These are phyloP conservation scores for Aspergillus sp. DNA, from an alignment of 2,329 filamentous ascomycete species.

Conservation along the genomic window DNA sequence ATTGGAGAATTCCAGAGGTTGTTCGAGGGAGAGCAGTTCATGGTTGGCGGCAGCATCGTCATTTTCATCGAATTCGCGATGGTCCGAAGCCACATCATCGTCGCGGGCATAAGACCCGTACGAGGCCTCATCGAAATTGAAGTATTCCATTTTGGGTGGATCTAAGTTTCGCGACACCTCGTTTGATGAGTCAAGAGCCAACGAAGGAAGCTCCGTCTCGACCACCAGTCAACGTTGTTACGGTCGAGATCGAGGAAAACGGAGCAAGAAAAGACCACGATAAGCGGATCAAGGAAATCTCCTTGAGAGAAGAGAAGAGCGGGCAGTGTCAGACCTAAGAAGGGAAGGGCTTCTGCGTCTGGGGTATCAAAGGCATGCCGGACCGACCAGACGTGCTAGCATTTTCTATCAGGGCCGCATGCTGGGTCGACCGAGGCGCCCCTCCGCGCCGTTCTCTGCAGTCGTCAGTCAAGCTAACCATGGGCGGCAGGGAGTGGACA, in stretches of 20 bases:
- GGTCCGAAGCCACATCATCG: constrained; percentile 40
- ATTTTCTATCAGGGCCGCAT: constrained; percentile 18
- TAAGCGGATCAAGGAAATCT: constrained; percentile 1
- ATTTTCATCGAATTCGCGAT: constrained; percentile 35
- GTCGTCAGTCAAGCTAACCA: constrained; percentile 10
- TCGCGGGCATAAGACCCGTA: constrained; percentile 34
- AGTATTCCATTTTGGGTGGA: constrained; percentile 43
- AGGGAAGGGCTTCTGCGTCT: constrained; percentile 20
- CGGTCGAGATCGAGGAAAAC: no score
- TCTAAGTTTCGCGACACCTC: background rate
- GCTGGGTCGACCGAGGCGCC: background rate
- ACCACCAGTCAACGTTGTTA: no score
- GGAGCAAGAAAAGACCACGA: background rate
- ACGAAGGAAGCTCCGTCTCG: background rate
- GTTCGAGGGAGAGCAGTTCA: constrained; percentile 42
- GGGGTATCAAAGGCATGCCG: constrained; percentile 25
- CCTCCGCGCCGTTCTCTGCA: background rate
- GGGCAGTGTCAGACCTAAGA: constrained; percentile 10
- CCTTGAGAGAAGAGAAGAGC: constrained; percentile 7
- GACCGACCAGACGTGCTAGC: constrained; percentile 11
- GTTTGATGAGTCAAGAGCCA: background rate
- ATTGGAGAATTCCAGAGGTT: constrained; percentile 40
- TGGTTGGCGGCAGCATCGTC: constrained; percentile 36
- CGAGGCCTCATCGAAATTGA: constrained; percentile 47
- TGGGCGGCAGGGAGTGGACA: constrained; percentile 9